phyloP scores from a whole-genome alignment of 768 basidiomycete species.

The Thelephora ganbajun region DNA sequence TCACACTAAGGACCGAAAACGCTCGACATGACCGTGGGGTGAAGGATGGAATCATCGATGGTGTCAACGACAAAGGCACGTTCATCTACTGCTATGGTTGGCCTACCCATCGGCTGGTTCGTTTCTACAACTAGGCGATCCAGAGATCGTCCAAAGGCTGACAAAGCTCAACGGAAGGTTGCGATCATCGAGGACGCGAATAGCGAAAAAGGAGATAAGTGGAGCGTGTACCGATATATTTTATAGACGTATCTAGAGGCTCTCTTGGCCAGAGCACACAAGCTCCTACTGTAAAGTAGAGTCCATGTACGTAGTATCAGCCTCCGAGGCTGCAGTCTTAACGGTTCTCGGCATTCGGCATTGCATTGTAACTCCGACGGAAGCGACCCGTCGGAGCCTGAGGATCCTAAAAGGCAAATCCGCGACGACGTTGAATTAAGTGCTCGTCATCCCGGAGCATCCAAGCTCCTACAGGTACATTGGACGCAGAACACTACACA shows the following conservation, averaged over 20 bases:
- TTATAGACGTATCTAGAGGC: conserved; percentile 21
- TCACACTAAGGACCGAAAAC: conserved; percentile 45
- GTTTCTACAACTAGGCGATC: background rate
- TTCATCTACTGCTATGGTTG: conserved; percentile 1
- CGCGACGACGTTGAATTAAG: too few relatives aligned
- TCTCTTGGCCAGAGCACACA: too few relatives aligned
- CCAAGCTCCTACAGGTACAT: too few relatives aligned
- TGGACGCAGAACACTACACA: too few relatives aligned
- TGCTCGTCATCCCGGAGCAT: too few relatives aligned
- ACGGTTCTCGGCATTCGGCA: too few relatives aligned
- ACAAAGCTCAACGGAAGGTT: conserved; percentile 32
- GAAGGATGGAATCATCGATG: conserved; percentile 50
- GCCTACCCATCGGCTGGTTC: background rate
- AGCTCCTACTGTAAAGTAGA: too few relatives aligned
- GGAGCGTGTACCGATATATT: conserved; percentile 68
- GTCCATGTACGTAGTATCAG: too few relatives aligned
- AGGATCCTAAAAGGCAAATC: too few relatives aligned
- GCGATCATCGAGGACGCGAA: conserved; percentile 42
- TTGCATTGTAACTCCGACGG: too few relatives aligned
- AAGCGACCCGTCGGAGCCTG: too few relatives aligned
- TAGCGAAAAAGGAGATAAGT: conserved; percentile 50
- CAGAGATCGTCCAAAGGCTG: conserved; percentile 1
- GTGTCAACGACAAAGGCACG: conserved; percentile 28
- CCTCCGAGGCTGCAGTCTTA: too few relatives aligned
- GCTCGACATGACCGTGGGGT: conserved; percentile 48